A percentile compares a stretch with the other conserved stretches of the same genome.
Conservation (phyloP, 164 flowering plant genomes). For the Warburgia ugandensis region DNA sequence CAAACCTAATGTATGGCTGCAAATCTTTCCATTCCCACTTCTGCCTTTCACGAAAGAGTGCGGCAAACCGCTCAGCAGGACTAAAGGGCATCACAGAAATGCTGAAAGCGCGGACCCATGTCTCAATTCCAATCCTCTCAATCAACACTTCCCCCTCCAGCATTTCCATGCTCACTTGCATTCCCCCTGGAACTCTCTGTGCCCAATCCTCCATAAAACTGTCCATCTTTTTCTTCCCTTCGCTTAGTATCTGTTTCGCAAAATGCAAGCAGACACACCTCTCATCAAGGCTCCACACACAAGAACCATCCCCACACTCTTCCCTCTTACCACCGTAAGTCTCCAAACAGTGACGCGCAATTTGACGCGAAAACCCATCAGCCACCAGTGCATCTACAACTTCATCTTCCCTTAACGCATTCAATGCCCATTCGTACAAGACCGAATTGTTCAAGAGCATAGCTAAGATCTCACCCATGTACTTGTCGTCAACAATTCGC, state of each 20-base stretch:
- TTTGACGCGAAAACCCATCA: conserved; percentile 55
- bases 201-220: conserved; percentile 68
- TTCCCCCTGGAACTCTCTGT: conserved; percentile 53
- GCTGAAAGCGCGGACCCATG: conserved; percentile 66
- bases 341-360: conserved; percentile 57
- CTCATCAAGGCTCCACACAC: conserved; percentile 62
- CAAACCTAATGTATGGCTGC: conserved; percentile 76
- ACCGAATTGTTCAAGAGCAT: conserved; percentile 54
- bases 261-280: conserved; percentile 59
- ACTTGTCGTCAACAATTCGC: conserved; percentile 70
- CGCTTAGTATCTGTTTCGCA: conserved; percentile 53
- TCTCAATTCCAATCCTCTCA: conserved; percentile 65
- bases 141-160: conserved; percentile 87
- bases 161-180: conserved; percentile 61
- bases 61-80: conserved; percentile 74
- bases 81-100: conserved; percentile 56
- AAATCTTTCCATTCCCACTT: conserved; percentile 92
- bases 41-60: conserved; percentile 55
- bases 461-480: conserved; percentile 43
- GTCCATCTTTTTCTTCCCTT: conserved; percentile 65
- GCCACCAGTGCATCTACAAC: conserved; percentile 40
- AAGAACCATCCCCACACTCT: conserved; percentile 12
- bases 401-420: conserved; percentile 51
- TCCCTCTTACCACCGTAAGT: conserved; percentile 44
- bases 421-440: conserved; percentile 60